These are phyloP conservation scores for Zizania palustris DNA, from an alignment of 202 grass and related monocot species.

Conservation along the genomic window DNA sequence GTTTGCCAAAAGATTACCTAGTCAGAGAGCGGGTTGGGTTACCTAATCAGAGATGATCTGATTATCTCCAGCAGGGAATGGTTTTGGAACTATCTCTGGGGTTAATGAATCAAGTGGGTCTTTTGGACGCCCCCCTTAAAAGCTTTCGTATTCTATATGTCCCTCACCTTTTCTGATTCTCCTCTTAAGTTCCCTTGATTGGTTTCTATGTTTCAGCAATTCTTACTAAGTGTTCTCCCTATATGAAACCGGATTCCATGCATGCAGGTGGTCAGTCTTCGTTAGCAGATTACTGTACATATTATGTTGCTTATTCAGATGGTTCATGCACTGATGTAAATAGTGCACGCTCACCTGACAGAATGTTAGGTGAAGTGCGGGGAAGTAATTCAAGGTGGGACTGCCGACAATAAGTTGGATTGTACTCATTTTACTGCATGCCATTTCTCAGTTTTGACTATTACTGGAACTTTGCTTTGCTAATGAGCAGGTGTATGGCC, in stretches of 20 bases:
- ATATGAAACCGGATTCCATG: conserved; percentile 33
- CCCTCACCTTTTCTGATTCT: conserved; percentile 15
- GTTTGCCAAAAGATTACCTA: conserved; percentile 5
- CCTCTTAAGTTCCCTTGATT: background rate
- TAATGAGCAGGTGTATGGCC: conserved; percentile 81
- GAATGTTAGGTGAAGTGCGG: conserved; percentile 96
- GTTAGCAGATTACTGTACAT: conserved; percentile 99
- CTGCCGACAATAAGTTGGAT: background rate
- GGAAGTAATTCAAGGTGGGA: conserved; percentile 90
- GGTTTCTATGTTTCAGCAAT: conserved; percentile 23
- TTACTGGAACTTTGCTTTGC: conserved; percentile 9
- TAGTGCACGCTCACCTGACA: conserved; percentile 89
- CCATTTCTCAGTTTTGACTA: conserved; percentile 13
- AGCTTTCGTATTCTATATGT: conserved; percentile 2
- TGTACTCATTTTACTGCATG: conserved; percentile 12
- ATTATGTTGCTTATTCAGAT: conserved; percentile 99
- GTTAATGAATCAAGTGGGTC: background rate
- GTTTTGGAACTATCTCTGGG: conserved; percentile 13
- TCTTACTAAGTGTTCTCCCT: conserved; percentile 11
- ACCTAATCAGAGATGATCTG: background rate
- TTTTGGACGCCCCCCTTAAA: background rate
- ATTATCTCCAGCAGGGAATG: background rate
- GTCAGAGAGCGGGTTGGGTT: background rate
- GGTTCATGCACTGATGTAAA: conserved; percentile 97
- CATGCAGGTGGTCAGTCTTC: conserved; percentile 91